These are phyloP conservation scores for Crithidia bombi DNA, from an alignment of 208 protist genomes.

Conservation along the genomic window DNA sequence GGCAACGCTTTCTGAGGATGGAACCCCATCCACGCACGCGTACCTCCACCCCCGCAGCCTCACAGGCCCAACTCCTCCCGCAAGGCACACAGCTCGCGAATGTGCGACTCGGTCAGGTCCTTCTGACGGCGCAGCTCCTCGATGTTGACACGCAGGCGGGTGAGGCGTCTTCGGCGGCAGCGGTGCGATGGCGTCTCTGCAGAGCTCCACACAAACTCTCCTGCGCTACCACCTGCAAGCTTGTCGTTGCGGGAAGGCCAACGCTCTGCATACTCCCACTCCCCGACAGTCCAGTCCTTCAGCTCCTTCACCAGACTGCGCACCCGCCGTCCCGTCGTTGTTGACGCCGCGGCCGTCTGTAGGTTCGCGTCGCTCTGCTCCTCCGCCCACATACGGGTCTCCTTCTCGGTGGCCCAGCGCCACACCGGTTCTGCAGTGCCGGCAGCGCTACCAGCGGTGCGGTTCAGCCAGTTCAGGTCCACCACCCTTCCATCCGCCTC, in stretches of 20 bases:
- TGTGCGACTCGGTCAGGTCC: slow-evolving; percentile 36
- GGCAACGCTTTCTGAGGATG: too few species aligned
- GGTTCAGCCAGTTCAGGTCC: slow-evolving; percentile 52
- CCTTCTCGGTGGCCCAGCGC: slow-evolving; percentile 47
- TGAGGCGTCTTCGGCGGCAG: slow-evolving; percentile 52
- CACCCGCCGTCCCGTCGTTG: neutral
- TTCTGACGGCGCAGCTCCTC: slow-evolving; percentile 32
- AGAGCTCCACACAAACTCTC: slow-evolving; percentile 37
- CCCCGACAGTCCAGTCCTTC: slow-evolving; percentile 58
- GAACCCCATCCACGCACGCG: too few species aligned
- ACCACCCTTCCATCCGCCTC: slow-evolving; percentile 40
- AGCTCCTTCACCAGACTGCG: slow-evolving; percentile 51
- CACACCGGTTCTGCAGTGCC: slow-evolving; percentile 29
- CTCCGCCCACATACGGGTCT: slow-evolving; percentile 4
- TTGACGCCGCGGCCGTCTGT: too few species aligned
- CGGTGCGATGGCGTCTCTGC: slow-evolving; percentile 17
- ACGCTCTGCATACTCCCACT: slow-evolving; percentile 63
- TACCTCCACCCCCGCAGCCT: too few species aligned
- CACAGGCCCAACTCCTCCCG: slow-evolving; percentile 54
- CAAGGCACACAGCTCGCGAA: slow-evolving; percentile 42
- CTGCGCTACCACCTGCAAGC: slow-evolving; percentile 25
- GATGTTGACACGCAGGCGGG: slow-evolving; percentile 50
- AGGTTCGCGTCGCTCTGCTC: slow-evolving; percentile 1
- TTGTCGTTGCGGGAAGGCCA: slow-evolving; percentile 42
- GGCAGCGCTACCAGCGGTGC: slow-evolving; percentile 13